Percentiles rank a stretch among this genome's conserved stretches.
Evolutionary conservation across 192 early-diverging fungal species (phyloP).

Genomic region (Backusella tuberculispora): DNA sequence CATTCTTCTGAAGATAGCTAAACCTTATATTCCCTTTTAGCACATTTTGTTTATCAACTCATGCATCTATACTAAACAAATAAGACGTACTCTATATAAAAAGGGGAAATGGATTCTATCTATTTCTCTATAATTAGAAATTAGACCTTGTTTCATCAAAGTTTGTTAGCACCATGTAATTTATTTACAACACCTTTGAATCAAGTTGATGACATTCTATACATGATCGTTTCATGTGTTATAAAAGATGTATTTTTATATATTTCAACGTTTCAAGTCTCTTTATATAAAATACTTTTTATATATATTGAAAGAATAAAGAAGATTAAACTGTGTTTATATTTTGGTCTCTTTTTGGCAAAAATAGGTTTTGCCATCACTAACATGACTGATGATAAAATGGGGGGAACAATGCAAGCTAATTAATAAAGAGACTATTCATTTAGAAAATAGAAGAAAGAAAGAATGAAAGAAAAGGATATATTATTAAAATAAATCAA

Average conservation of each 20-base stretch:
- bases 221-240: too few relatives aligned
- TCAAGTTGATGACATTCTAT: too few relatives aligned
- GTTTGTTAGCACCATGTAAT: not conserved
- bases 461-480: not conserved
- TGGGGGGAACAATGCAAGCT: not conserved
- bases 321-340: not conserved
- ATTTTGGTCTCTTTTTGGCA: not conserved
- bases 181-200: too few relatives aligned
- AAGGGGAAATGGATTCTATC: not conserved
- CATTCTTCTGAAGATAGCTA: slow-evolving; percentile 13
- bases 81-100: not conserved
- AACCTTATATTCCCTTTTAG: slow-evolving; percentile 7
- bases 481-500: not conserved
- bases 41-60: slow-evolving; percentile 9
- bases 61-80: slow-evolving; percentile 14
- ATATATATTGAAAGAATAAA: too few relatives aligned
- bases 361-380: not conserved
- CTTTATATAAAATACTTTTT: too few relatives aligned
- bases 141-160: not conserved
- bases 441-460: too few relatives aligned
- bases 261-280: too few relatives aligned
- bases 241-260: too few relatives aligned
- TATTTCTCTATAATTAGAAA: not conserved
- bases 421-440: too few relatives aligned
- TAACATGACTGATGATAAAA: slow-evolving; percentile 5